Base-by-base conservation (phyloP, 1,284 basidiomycete genomes). In the Anthracocystis setariae region DNA sequence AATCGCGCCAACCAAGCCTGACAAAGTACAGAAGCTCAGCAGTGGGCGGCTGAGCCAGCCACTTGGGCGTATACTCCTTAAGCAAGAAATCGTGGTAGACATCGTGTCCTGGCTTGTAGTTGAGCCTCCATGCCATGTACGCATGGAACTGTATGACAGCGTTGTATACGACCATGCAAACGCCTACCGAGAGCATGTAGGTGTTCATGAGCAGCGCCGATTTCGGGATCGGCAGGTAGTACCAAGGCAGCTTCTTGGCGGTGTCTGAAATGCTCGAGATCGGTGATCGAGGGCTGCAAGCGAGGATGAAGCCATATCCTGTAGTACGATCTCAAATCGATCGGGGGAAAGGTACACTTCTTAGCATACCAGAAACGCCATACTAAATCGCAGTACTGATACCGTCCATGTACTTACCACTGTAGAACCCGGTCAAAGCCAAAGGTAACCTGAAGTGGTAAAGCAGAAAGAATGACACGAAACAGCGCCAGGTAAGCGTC, bases 211-310 rank as follows among this genome's bases (percentile, higher is more conserved):
- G 5, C 44, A 25, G 29, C 5, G 64, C 57, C n/a, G 52, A 60
- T 8, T 51, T 43, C 8, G 64, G 64, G 18, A 67, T 33, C 2
- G 64, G 57, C 3, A 67, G 43, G 17, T 60, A 40, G 23, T 47
- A 38, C 56, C 52, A 55, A 15, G 56, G 25, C 5, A 45, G 46
- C 13, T 24, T 51, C 27, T 29, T 46, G 37, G 13, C 38, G n/a
- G 25, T 45, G 24, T 32, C 44, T 18, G 12, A 7, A 20, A 55
- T 17, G 21, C 35, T 52, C 8, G 44, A 52, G 38, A 67, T 49
- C 9, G 57, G 64, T 10, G 64, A 61, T 4, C 57, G 51, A 4
- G 64, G 64, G 29, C 52, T 56, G 35, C 64, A 67, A 10, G 64
- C 56, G 4, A 67, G n/a, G 7, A 67, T 25, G 25, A 67, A 67